Conservation (phyloP, 257 asterid species). For the Verbascum thapsus region DNA sequence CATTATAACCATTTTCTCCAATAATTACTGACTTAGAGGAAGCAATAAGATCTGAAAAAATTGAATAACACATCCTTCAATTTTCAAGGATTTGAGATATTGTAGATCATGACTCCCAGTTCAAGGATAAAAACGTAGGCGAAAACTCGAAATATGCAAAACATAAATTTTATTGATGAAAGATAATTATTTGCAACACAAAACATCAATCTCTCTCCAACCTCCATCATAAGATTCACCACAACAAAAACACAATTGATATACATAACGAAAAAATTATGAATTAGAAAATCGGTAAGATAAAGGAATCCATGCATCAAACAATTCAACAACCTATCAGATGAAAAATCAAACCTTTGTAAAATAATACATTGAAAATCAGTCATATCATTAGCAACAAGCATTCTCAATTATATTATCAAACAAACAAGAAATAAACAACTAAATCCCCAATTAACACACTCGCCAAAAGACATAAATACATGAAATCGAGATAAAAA, state of each 20-base stretch:
- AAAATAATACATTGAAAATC: background rate
- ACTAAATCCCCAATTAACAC: too few species aligned
- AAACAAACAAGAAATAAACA: background rate
- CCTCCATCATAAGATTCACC: too few species aligned
- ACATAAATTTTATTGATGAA: too few species aligned
- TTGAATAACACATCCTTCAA: too few species aligned
- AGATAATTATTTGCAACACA: too few species aligned
- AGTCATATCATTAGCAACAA: conserved; percentile 11
- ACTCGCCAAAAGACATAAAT: background rate
- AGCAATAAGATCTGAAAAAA: background rate
- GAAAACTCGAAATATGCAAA: too few species aligned
- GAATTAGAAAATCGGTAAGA: background rate
- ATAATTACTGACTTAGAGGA: background rate
- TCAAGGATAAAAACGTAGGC: too few species aligned
- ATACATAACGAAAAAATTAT: background rate
- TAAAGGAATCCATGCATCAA: background rate
- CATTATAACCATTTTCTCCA: background rate
- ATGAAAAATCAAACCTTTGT: background rate
- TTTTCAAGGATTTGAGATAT: too few species aligned
- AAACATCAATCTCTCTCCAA: too few species aligned
- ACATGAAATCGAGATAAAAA: background rate
- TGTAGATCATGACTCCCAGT: too few species aligned
- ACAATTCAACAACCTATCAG: background rate
- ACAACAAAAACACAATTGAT: too few species aligned
- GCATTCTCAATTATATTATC: background rate